Evolutionary conservation across 345 rosid species (phyloP).

Genomic region (Sonneratia caseolaris): DNA sequence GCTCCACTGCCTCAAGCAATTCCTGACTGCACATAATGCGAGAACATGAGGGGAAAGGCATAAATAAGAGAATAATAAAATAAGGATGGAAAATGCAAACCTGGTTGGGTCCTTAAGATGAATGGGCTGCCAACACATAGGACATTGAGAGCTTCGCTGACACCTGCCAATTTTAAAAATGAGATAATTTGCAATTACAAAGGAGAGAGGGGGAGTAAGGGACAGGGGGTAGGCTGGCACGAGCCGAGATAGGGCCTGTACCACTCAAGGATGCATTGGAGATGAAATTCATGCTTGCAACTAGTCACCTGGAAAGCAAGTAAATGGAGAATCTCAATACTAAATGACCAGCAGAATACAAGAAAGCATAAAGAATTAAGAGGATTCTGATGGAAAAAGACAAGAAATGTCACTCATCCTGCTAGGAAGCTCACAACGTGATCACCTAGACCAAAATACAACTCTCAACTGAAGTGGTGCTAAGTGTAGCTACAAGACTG

Average conservation of each 20-base stretch:
- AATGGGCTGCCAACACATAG: constrained; percentile 70
- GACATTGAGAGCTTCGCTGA: constrained; percentile 75
- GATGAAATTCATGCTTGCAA: constrained; percentile 79
- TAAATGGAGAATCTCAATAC: not conserved
- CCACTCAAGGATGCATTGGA: constrained; percentile 78
- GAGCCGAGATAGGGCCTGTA: constrained; percentile 10
- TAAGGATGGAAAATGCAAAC: not conserved
- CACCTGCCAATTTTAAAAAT: constrained; percentile 28
- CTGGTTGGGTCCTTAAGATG: constrained; percentile 24
- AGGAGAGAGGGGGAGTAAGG: not conserved
- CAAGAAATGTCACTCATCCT: not conserved
- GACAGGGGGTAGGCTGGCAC: not conserved
- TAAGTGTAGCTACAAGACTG: not conserved
- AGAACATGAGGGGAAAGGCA: not conserved
- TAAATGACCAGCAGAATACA: not conserved
- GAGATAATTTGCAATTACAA: not conserved
- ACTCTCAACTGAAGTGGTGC: not conserved
- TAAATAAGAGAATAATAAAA: not conserved
- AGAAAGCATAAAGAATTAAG: not conserved
- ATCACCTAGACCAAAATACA: too few species aligned
- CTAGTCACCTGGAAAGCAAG: constrained; percentile 40
- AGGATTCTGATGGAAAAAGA: not conserved
- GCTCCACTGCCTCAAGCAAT: constrained; percentile 61
- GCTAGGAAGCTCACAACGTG: too few species aligned
- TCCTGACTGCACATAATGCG: constrained; percentile 34